Evolutionary conservation across 768 basidiomycete genomes (phyloP).

Genomic region (Termitomyces sp.): DNA sequence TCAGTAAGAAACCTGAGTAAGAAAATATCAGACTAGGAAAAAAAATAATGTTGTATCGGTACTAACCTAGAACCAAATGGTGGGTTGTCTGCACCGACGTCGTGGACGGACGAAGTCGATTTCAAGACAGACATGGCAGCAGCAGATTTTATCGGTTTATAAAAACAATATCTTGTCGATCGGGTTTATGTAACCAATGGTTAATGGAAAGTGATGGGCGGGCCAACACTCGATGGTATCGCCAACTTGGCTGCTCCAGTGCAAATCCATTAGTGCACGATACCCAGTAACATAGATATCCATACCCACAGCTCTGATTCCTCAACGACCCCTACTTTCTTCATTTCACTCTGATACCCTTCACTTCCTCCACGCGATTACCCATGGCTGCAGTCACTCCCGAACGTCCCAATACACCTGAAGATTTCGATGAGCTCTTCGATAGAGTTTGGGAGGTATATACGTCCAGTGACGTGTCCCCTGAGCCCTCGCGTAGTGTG

Average conservation of each 20-base stretch:
- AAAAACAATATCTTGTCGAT: slow-evolving; percentile 3
- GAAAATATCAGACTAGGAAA: background rate
- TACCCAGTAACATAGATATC: slow-evolving; percentile 8
- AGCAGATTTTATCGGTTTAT: background rate
- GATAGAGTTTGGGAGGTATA: slow-evolving; percentile 53
- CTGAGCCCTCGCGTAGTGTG: slow-evolving; percentile 9
- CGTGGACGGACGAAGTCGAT: slow-evolving; percentile 61
- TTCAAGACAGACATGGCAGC: slow-evolving; percentile 19
- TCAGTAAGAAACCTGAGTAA: slow-evolving; percentile 59
- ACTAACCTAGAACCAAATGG: slow-evolving; percentile 68
- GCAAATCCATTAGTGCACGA: slow-evolving; percentile 4
- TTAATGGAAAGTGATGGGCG: slow-evolving; percentile 3
- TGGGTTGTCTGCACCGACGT: slow-evolving; percentile 47
- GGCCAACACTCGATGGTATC: slow-evolving; percentile 8
- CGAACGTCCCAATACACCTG: slow-evolving; percentile 23
- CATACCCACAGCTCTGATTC: slow-evolving; percentile 5
- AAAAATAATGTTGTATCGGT: background rate
- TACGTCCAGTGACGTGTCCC: background rate
- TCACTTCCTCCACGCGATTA: background rate
- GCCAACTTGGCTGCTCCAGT: slow-evolving; percentile 14
- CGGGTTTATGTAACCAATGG: slow-evolving; percentile 13
- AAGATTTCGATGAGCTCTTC: slow-evolving; percentile 54
- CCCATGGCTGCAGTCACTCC: slow-evolving; percentile 6
- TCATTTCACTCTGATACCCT: background rate
- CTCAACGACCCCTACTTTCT: slow-evolving; percentile 1